Percentiles rank a stretch among this genome's conserved stretches.
phyloP scores from a whole-genome alignment of 176 grass and related monocot genomes.

The Triticum urartu region DNA sequence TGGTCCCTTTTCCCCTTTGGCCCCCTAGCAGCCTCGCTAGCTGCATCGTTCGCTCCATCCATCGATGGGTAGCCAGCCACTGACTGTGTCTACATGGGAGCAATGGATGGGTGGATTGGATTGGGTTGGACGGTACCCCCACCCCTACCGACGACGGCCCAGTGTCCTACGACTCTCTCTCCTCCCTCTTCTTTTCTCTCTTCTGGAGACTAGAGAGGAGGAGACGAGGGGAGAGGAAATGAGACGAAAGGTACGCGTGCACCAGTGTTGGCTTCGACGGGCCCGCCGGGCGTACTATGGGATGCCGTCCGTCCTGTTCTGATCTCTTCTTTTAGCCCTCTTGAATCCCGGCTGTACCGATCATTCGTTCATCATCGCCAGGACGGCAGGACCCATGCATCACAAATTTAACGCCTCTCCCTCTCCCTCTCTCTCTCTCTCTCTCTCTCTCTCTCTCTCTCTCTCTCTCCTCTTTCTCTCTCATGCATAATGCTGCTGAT shows the following conservation, averaged over 20 bases:
- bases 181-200: neutral
- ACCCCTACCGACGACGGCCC: conserved; percentile 46
- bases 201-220: neutral
- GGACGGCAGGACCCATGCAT: neutral
- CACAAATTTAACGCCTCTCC: conserved; percentile 15
- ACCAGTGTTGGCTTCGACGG: conserved; percentile 32
- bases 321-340: conserved; percentile 41
- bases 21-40: neutral
- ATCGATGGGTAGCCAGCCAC: conserved; percentile 34
- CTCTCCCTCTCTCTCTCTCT: no score
- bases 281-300: conserved; percentile 19
- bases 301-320: conserved; percentile 16
- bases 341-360: conserved; percentile 54
- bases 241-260: neutral
- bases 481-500: conserved; percentile 23
- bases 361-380: conserved; percentile 48
- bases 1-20: conserved; percentile 17
- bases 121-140: conserved; percentile 44
- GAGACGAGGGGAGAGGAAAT: neutral
- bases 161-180: conserved; percentile 22
- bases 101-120: neutral
- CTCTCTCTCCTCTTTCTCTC: conserved; percentile 20
- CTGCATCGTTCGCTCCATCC: conserved; percentile 13
- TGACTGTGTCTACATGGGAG: conserved; percentile 27
- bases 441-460: no score